Base-by-base conservation (phyloP, 2,329 filamentous ascomycete genomes). In the Exophiala lecanii-corni region DNA sequence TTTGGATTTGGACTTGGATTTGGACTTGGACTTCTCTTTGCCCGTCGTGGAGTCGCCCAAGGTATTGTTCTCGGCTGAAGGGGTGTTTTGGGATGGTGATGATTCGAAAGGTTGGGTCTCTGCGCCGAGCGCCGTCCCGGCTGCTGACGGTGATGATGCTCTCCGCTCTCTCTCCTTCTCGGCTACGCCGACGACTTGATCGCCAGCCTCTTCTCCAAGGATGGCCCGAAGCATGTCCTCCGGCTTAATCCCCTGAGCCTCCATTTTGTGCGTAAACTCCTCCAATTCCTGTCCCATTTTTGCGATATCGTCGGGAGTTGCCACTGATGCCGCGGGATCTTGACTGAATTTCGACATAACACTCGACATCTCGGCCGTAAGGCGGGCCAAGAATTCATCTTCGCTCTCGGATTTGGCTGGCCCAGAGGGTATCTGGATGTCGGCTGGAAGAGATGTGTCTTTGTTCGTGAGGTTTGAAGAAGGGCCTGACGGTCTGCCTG, bases 1-100 rank as follows among this genome's bases (percentile, higher is more conserved):
- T 13, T 43, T 65, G 62, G 30, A 66, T 58, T 13, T 60, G 59
- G 1, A 59, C 58, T 6, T 59, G 53, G 32, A 65, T 57, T 5
- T 60, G 59, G 38, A 57, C 63, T 20, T 63, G 57, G 61, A 5
- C 58, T 57, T 39, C 16, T 33, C 6, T 15, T 23, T 39, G 9
- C 34, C 15, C 10, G 34, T 28, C 4, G 36, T 20, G 25, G 39
- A 20, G 5, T 26, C 9, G 10, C 45, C 16, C 15, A 23, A 30
- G 36, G 15, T 31, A 15, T 41, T 18, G 3, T 25, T 21, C 10
- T 34, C 32, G 9, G 26, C 39, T 1, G 20, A 13, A 21, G 38
- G 26, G 21, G 63, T 51, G 5, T 56, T 15, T 43, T 51, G 36
- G 57, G 41, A 32, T 17, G 36, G 36, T 50, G 39, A 58, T 51